Evolutionary conservation across 129 eudicot species (phyloP).

Genomic region (Kitagawia praeruptora): DNA sequence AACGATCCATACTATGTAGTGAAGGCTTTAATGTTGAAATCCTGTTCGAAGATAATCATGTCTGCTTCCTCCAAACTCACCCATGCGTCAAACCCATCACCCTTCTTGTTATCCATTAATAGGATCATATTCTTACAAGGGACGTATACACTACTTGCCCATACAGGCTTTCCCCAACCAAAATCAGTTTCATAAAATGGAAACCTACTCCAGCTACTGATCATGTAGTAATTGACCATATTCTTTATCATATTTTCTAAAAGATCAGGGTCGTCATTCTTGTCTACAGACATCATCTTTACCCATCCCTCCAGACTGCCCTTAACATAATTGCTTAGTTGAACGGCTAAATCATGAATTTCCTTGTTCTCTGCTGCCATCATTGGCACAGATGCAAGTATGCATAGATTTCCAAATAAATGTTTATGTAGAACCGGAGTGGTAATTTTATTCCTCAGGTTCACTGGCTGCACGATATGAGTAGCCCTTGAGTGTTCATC

Average conservation of each 20-base stretch:
- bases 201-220: slow-evolving; percentile 24
- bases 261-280: not conserved
- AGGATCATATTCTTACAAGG: slow-evolving; percentile 12
- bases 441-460: not conserved
- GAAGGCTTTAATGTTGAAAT: slow-evolving; percentile 12
- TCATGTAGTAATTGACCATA: slow-evolving; percentile 18
- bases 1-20: not conserved
- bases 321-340: not conserved
- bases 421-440: not conserved
- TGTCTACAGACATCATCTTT: not conserved
- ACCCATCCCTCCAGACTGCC: not conserved
- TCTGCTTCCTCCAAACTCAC: slow-evolving; percentile 18
- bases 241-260: not conserved
- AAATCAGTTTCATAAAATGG: slow-evolving; percentile 20
- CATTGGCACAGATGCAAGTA: not conserved
- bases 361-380: slow-evolving; percentile 7
- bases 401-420: not conserved
- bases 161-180: slow-evolving; percentile 25
- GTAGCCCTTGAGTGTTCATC: not conserved
- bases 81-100: slow-evolving; percentile 25
- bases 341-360: not conserved
- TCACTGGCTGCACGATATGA: not conserved
- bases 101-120: slow-evolving; percentile 16
- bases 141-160: slow-evolving; percentile 11
- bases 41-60: slow-evolving; percentile 11